Base-by-base conservation (phyloP, 768 basidiomycete genomes). In the Ramaria sp. region DNA sequence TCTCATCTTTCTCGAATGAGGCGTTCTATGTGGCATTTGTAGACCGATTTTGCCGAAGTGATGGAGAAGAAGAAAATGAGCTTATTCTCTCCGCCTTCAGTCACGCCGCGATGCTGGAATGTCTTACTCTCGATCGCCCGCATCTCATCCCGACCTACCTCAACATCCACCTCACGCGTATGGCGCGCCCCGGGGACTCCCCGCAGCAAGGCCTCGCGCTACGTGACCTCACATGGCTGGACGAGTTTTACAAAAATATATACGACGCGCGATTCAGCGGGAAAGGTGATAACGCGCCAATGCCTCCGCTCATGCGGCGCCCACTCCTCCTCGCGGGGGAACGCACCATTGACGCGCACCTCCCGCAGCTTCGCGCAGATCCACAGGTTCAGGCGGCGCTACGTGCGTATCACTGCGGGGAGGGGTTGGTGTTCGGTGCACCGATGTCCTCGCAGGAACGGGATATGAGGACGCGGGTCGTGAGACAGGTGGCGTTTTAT, bases 61-160 rank as follows among this genome's bases (percentile, higher is more conserved):
- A 79, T 48, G 80, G 76, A 3, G 79, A 78, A 59, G 51, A 37
- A 27, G 17, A 52, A 60, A 80, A 81, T 11, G 75, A 73, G 45
- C 66, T 81, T 10, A 57, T 41, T 12, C 83, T 89, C 66, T 79
- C 82, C 58, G 75, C 75, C 10, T 92, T 87, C 62, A 84, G 87
- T 62, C 83, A 87, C 62, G 87, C 88, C 0, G 77, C 79, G 30
- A 68, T 92, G 12, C 75, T 93, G 43, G 94, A 97, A 66, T 86
- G 88, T 69, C 86, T 97, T 51, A 72, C 92, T n/a, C 84, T 89
- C 66, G 93, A 94, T 70, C 96, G 95, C 66, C 82, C 86, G 12
- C 79, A 82, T 58, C 83, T 87, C 0, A 70, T 94, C 3, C 83
- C 86, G 62, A 76, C 84, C 0, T 86, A 91, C 65, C 72, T 93